A percentile compares a stretch with the other conserved stretches of the same genome.
Evolutionary conservation across 805 yeast species (phyloP).

Genomic region (Kregervanrija pseudodelftensis): DNA sequence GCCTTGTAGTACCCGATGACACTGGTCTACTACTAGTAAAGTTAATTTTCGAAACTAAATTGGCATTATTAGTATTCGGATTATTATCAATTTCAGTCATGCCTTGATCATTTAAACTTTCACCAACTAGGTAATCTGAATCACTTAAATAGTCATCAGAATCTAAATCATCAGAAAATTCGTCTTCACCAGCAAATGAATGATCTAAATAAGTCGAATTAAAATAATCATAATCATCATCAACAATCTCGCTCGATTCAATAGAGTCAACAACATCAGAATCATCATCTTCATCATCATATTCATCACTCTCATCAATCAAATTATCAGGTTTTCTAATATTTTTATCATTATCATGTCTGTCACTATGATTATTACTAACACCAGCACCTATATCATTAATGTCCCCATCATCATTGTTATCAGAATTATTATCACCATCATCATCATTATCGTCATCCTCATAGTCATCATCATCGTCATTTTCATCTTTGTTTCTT

Average conservation of each 20-base stretch:
- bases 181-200: constrained; percentile 7
- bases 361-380: background rate
- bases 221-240: constrained; percentile 18
- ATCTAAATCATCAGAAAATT: constrained; percentile 16
- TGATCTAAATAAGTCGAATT: constrained; percentile 6
- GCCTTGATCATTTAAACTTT: constrained; percentile 7
- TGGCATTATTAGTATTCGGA: background rate
- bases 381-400: background rate
- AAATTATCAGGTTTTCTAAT: background rate
- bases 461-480: background rate
- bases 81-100: constrained; percentile 3
- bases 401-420: background rate
- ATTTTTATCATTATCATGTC: background rate
- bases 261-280: constrained; percentile 14
- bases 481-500: background rate
- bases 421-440: background rate
- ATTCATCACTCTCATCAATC: constrained; percentile 2
- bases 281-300: constrained; percentile 4
- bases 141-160: constrained; percentile 24
- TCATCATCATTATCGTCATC: background rate
- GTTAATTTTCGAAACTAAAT: constrained; percentile 13
- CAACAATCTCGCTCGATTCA: constrained; percentile 20
- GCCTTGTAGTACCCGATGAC: background rate
- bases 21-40: constrained; percentile 12
- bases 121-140: constrained; percentile 19